A percentile compares a stretch with the other conserved stretches of the same genome.
Conservation (phyloP, 495 filamentous ascomycete species). For the Talaromyces proteolyticus region DNA sequence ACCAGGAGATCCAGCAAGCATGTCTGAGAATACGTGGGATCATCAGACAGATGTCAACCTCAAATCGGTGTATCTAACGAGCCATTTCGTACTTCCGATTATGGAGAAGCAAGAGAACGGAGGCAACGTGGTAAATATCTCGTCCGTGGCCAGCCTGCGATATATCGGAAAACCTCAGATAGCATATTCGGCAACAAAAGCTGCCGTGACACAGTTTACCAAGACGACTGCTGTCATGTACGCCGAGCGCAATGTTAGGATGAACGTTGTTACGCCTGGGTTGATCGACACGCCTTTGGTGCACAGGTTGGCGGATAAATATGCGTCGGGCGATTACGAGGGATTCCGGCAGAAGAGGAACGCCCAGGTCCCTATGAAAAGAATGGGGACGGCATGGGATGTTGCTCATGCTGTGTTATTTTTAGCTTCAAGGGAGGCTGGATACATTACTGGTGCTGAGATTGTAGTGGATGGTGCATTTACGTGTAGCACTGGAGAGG, state of each 20-base stretch:
- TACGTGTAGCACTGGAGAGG: background rate
- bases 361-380: background rate
- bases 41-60: conserved; percentile 41
- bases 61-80: conserved; percentile 41
- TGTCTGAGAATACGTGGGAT: conserved; percentile 42
- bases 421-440: background rate
- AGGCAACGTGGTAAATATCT: conserved; percentile 36
- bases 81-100: conserved; percentile 38
- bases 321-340: background rate
- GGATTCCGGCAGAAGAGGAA: background rate
- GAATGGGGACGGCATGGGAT: background rate
- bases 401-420: background rate
- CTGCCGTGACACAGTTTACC: conserved; percentile 37
- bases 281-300: conserved; percentile 35
- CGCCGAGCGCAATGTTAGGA: conserved; percentile 32
- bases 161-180: conserved; percentile 45
- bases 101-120: conserved; percentile 35
- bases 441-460: background rate
- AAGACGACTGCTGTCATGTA: conserved; percentile 43
- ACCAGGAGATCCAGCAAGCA: conserved; percentile 36
- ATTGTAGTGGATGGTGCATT: background rate
- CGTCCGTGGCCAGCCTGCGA: conserved; percentile 35
- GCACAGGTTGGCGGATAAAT: background rate
- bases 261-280: conserved; percentile 45
- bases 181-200: conserved; percentile 43